phyloP scores from a whole-genome alignment of 768 basidiomycete species.

The Jaapia argillacea region DNA sequence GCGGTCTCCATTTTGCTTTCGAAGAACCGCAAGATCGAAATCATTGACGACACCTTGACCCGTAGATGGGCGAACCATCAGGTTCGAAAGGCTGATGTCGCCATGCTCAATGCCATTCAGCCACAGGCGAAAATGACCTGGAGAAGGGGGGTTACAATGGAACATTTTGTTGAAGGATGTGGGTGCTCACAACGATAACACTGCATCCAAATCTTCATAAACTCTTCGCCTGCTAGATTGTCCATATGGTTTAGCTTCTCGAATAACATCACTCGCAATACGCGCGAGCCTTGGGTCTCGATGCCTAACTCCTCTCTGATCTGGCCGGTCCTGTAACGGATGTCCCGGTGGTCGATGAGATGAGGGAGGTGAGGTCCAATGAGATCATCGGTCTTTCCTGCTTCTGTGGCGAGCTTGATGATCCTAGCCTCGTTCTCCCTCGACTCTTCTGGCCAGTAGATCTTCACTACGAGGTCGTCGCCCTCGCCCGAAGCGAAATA shows the following conservation, averaged over 20 bases:
- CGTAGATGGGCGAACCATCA: conserved; percentile 16
- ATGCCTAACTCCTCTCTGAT: neutral
- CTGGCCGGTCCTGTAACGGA: too few species aligned
- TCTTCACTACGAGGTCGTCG: neutral
- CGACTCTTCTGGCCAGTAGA: neutral
- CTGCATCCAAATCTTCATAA: too few species aligned
- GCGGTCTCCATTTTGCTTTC: neutral
- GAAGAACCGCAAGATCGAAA: conserved; percentile 17
- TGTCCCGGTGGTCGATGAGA: conserved; percentile 2
- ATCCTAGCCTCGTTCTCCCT: neutral
- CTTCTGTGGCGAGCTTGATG: neutral
- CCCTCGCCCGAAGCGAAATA: neutral
- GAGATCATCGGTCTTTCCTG: neutral
- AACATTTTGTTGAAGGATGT: too few species aligned
- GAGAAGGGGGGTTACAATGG: too few species aligned
- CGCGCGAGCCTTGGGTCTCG: neutral
- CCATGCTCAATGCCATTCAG: conserved; percentile 17
- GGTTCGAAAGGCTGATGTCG: conserved; percentile 21
- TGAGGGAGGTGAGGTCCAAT: conserved; percentile 9
- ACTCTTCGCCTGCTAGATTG: conserved; percentile 14
- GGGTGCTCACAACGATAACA: too few species aligned
- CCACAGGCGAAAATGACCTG: too few species aligned
- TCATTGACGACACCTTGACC: conserved; percentile 18
- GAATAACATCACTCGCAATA: conserved; percentile 1
- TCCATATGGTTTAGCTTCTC: conserved; percentile 1